phyloP scores from a whole-genome alignment of 768 basidiomycete genomes.

The Amanita subjunquillea region DNA sequence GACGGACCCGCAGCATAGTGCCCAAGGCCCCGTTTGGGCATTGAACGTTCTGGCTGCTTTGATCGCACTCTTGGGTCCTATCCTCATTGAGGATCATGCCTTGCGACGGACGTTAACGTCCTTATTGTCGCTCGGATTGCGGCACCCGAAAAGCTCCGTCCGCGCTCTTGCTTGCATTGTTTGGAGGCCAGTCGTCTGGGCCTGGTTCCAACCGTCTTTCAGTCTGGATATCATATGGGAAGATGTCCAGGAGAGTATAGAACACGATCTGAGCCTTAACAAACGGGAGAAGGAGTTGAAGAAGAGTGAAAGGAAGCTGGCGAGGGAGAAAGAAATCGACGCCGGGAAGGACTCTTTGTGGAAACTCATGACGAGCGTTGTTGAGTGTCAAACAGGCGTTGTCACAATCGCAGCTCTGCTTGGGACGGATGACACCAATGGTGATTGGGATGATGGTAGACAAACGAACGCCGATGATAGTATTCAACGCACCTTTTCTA shows the following conservation, averaged over 20 bases:
- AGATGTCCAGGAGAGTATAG: slow-evolving; percentile 18
- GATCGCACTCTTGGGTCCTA: slow-evolving; percentile 54
- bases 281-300: slow-evolving; percentile 16
- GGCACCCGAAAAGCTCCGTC: slow-evolving; percentile 54
- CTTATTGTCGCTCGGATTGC: slow-evolving; percentile 44
- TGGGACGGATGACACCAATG: slow-evolving; percentile 14
- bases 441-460: slow-evolving; percentile 7
- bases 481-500: slow-evolving; percentile 33
- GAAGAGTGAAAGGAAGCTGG: slow-evolving; percentile 5
- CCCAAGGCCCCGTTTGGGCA: slow-evolving; percentile 75
- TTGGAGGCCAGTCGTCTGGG: slow-evolving; percentile 63
- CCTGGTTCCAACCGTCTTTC: slow-evolving; percentile 47
- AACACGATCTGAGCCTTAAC: slow-evolving; percentile 18
- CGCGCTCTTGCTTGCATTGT: slow-evolving; percentile 49
- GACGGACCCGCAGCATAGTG: slow-evolving; percentile 45
- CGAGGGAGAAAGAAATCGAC: slow-evolving; percentile 12
- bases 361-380: slow-evolving; percentile 38
- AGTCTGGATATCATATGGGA: slow-evolving; percentile 16
- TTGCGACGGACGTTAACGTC: slow-evolving; percentile 36
- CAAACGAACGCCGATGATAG: slow-evolving; percentile 27
- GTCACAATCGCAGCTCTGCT: slow-evolving; percentile 47
- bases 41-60: slow-evolving; percentile 56
- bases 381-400: slow-evolving; percentile 42
- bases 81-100: slow-evolving; percentile 32
- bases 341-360: slow-evolving; percentile 27